A percentile compares a stretch with the other conserved stretches of the same genome.
These are phyloP conservation scores for Mortierella sp. DNA, from an alignment of 371 early-diverging fungal species.

Conservation along the genomic window DNA sequence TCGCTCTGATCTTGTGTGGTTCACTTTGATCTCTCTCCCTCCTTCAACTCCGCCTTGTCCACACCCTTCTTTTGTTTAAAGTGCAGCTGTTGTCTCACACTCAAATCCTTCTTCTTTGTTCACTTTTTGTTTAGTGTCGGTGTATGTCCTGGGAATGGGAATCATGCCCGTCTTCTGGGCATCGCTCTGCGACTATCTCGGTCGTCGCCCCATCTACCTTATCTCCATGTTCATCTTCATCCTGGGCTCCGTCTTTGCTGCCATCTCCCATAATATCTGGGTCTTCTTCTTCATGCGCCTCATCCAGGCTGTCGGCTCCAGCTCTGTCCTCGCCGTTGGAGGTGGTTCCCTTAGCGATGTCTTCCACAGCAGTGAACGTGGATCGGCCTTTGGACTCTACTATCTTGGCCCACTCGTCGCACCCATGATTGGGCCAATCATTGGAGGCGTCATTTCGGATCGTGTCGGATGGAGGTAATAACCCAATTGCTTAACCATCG, in stretches of 20 bases:
- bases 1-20: not conserved
- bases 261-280: slow-evolving; percentile 62
- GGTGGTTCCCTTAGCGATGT: slow-evolving; percentile 79
- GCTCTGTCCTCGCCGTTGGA: slow-evolving; percentile 76
- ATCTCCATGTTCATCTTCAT: slow-evolving; percentile 70
- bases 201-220: slow-evolving; percentile 76
- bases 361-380: slow-evolving; percentile 71
- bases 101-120: not conserved
- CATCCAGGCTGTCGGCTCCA: slow-evolving; percentile 76
- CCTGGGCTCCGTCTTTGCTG: slow-evolving; percentile 71
- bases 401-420: slow-evolving; percentile 66
- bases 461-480: slow-evolving; percentile 64
- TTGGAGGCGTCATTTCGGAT: slow-evolving; percentile 67
- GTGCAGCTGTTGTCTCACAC: slow-evolving; percentile 5
- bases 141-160: slow-evolving; percentile 48
- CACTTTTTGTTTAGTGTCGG: slow-evolving; percentile 27
- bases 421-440: slow-evolving; percentile 70
- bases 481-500: not conserved
- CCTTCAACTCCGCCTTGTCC: not conserved
- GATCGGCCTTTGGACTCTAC: slow-evolving; percentile 73
- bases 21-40: not conserved
- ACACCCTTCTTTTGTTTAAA: not conserved
- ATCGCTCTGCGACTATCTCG: slow-evolving; percentile 71
- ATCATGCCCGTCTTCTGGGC: slow-evolving; percentile 70
- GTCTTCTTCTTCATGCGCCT: slow-evolving; percentile 70